A percentile compares a stretch with the other conserved stretches of the same genome.
Evolutionary conservation across 179 eudicot species (phyloP).

Genomic region (Sideroxylon spinosum): DNA sequence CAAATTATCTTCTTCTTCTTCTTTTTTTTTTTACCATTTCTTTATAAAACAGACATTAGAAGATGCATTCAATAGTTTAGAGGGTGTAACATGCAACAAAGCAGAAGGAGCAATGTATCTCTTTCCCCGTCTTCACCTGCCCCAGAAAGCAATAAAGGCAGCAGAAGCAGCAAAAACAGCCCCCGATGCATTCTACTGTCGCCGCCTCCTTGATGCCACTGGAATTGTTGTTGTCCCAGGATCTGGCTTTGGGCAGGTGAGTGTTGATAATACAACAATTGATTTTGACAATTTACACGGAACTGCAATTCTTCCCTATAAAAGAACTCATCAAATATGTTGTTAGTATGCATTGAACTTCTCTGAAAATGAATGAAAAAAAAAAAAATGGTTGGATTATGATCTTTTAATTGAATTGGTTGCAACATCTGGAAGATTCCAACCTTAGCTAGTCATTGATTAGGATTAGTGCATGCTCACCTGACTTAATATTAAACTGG

Average conservation of each 20-base stretch:
- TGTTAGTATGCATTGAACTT: not conserved
- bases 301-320: not conserved
- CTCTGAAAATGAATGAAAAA: no score
- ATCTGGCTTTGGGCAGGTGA: slow-evolving; percentile 90
- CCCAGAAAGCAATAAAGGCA: slow-evolving; percentile 76
- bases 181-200: slow-evolving; percentile 80
- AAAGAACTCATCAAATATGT: not conserved
- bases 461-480: no score
- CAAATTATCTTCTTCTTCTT: no score
- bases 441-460: no score
- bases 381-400: no score
- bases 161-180: slow-evolving; percentile 71
- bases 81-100: slow-evolving; percentile 88
- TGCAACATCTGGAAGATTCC: no score
- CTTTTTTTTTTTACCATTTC: not conserved
- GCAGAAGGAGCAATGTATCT: slow-evolving; percentile 99
- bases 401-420: no score
- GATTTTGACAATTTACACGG: not conserved
- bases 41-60: slow-evolving; percentile 51
- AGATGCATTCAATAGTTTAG: slow-evolving; percentile 80
- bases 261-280: slow-evolving; percentile 4
- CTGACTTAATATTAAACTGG: no score
- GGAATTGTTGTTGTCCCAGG: slow-evolving; percentile 96
- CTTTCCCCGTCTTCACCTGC: slow-evolving; percentile 76
- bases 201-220: slow-evolving; percentile 66